phyloP scores from a whole-genome alignment of 441 rosid species.

The Populus tomentosa region DNA sequence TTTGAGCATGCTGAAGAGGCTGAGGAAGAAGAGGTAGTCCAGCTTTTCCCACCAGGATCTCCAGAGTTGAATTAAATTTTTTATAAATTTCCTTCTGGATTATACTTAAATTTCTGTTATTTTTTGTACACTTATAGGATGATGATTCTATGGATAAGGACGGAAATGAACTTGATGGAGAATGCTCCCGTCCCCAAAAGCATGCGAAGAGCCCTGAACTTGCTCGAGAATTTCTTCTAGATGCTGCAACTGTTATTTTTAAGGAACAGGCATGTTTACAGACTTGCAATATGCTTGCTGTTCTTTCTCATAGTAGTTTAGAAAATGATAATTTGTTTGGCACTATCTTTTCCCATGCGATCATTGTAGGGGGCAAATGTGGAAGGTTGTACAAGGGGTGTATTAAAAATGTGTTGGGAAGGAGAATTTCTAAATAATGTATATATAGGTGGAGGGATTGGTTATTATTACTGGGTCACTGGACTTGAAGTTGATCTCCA shows the following conservation, averaged over 20 bases:
- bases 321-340: slow-evolving; percentile 1
- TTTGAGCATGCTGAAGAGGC: too few relatives aligned
- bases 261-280: slow-evolving; percentile 80
- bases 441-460: background rate
- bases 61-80: background rate
- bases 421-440: background rate
- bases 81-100: background rate
- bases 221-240: slow-evolving; percentile 97
- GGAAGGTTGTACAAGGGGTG: background rate
- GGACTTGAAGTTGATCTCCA: background rate
- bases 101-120: background rate
- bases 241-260: slow-evolving; percentile 89
- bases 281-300: slow-evolving; percentile 13
- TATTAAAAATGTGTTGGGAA: background rate
- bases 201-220: slow-evolving; percentile 99
- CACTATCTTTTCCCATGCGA: background rate
- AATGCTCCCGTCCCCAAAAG: slow-evolving; percentile 95
- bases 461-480: background rate
- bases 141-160: slow-evolving; percentile 94
- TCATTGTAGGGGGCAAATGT: background rate
- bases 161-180: slow-evolving; percentile 91
- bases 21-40: too few relatives aligned
- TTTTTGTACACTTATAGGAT: slow-evolving; percentile 49
- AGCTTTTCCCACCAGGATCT: background rate
- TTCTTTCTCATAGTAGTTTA: slow-evolving; percentile 10